Percentiles rank a stretch among this genome's conserved stretches.
These are phyloP conservation scores for Triangularia setosa DNA, from an alignment of 2,329 filamentous ascomycete genomes.

Conservation along the genomic window DNA sequence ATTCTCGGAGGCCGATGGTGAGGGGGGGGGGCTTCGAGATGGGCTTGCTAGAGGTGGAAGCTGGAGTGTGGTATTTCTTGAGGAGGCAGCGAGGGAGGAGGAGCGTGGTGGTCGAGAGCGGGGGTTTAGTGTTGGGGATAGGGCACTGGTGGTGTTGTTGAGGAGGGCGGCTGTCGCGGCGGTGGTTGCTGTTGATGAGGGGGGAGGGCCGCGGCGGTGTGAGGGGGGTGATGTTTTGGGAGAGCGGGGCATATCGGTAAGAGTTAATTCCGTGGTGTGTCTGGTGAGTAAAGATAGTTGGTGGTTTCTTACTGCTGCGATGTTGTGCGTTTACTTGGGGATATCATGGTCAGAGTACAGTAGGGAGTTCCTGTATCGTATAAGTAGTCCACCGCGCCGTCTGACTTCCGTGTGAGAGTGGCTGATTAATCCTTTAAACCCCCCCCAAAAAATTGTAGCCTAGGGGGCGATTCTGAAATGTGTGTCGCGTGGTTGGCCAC, in stretches of 20 bases:
- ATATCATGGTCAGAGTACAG: neutral
- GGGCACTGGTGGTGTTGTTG: neutral
- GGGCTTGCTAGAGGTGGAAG: slow-evolving; percentile 41
- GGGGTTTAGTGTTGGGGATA: neutral
- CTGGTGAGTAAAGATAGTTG: neutral
- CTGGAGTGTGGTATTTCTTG: slow-evolving; percentile 33
- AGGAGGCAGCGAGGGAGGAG: slow-evolving; percentile 21
- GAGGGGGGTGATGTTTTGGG: slow-evolving; percentile 7
- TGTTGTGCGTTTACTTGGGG: neutral
- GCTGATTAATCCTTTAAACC: neutral
- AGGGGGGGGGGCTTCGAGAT: slow-evolving; percentile 32
- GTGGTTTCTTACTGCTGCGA: neutral
- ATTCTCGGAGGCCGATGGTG: slow-evolving; percentile 27
- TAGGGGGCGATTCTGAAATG: slow-evolving; percentile 5
- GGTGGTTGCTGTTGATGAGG: slow-evolving; percentile 4
- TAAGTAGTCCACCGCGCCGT: neutral
- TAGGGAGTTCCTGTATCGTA: neutral
- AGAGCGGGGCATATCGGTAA: neutral
- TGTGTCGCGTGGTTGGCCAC: slow-evolving; percentile 14
- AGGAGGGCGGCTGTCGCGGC: neutral
- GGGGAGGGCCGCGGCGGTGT: slow-evolving; percentile 12
- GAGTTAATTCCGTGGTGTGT: neutral
- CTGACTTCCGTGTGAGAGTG: neutral
- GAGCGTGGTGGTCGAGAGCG: slow-evolving; percentile 14
- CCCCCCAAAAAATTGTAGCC: neutral